Evolutionary conservation across 2,329 filamentous ascomycete genomes (phyloP).

Genomic region (Seiridium cupressi): DNA sequence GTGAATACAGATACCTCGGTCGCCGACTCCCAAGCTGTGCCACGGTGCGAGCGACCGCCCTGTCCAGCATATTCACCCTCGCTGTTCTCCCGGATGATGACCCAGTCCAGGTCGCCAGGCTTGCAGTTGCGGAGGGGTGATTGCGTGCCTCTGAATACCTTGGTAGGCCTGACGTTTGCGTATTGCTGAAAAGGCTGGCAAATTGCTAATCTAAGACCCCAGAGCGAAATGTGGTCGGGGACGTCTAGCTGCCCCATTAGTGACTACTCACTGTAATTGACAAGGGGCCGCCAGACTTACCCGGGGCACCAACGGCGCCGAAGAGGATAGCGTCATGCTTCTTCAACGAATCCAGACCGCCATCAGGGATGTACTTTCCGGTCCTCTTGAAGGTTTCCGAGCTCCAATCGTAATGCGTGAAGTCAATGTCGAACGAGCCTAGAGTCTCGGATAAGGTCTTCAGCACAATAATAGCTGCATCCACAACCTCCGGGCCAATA

Average conservation of each 20-base stretch:
- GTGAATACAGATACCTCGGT: conserved; percentile 66
- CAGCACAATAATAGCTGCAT: conserved; percentile 59
- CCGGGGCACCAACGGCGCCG: conserved; percentile 61
- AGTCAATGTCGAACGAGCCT: conserved; percentile 59
- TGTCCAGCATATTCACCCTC: conserved; percentile 67
- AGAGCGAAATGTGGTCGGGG: conserved; percentile 65
- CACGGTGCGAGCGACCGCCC: conserved; percentile 58
- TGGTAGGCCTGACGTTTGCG: conserved; percentile 63
- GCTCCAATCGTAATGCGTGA: conserved; percentile 65
- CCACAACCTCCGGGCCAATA: conserved; percentile 63
- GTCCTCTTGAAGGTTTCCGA: conserved; percentile 65
- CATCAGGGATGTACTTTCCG: conserved; percentile 63
- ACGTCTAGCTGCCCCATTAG: conserved; percentile 39
- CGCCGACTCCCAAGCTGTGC: conserved; percentile 57
- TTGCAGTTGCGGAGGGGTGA: conserved; percentile 53
- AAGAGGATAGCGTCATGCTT: conserved; percentile 60
- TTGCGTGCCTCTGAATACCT: conserved; percentile 57
- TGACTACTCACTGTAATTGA: neutral
- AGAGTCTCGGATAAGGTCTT: conserved; percentile 49
- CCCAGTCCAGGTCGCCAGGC: conserved; percentile 60
- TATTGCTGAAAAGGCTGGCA: conserved; percentile 65
- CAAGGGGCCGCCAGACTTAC: conserved; percentile 15
- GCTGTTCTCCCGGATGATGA: conserved; percentile 65
- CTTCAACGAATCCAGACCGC: conserved; percentile 49
- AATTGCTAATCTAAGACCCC: conserved; percentile 63